A percentile compares a stretch with the other conserved stretches of the same genome.
phyloP scores from a whole-genome alignment of 2,329 filamentous ascomycete genomes.

The Alternaria rosae region DNA sequence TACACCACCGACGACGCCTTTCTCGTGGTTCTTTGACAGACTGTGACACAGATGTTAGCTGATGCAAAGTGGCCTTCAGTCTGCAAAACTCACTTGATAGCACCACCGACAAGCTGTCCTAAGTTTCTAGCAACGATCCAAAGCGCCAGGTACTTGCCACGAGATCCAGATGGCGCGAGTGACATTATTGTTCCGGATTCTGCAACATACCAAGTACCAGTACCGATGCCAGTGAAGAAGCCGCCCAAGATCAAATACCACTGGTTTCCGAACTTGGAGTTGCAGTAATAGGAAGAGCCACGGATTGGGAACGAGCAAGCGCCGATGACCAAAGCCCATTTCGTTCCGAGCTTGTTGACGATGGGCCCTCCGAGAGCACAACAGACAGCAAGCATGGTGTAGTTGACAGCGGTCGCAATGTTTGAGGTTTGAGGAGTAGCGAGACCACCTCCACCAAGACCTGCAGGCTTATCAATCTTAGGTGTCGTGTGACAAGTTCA shows the following conservation, averaged over 20 bases:
- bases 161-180: slow-evolving; percentile 55
- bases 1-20: slow-evolving; percentile 47
- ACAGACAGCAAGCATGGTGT: slow-evolving; percentile 37
- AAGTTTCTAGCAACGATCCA: slow-evolving; percentile 60
- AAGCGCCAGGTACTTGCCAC: slow-evolving; percentile 58
- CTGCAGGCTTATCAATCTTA: slow-evolving; percentile 10
- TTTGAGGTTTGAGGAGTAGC: slow-evolving; percentile 56
- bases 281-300: slow-evolving; percentile 59
- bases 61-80: too few relatives aligned
- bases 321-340: slow-evolving; percentile 57
- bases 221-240: slow-evolving; percentile 37
- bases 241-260: slow-evolving; percentile 51
- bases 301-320: slow-evolving; percentile 55
- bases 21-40: slow-evolving; percentile 37
- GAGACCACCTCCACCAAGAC: slow-evolving; percentile 53
- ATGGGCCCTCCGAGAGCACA: slow-evolving; percentile 56
- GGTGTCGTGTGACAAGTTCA: neutral
- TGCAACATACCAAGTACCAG: slow-evolving; percentile 59
- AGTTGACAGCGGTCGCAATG: slow-evolving; percentile 46
- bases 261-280: slow-evolving; percentile 59
- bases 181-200: slow-evolving; percentile 60
- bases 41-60: slow-evolving; percentile 7
- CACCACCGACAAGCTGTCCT: slow-evolving; percentile 57
- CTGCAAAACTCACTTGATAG: slow-evolving; percentile 44
- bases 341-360: slow-evolving; percentile 58